Base-by-base conservation (phyloP, 495 filamentous ascomycete genomes). In the Talaromyces trachyspermus region DNA sequence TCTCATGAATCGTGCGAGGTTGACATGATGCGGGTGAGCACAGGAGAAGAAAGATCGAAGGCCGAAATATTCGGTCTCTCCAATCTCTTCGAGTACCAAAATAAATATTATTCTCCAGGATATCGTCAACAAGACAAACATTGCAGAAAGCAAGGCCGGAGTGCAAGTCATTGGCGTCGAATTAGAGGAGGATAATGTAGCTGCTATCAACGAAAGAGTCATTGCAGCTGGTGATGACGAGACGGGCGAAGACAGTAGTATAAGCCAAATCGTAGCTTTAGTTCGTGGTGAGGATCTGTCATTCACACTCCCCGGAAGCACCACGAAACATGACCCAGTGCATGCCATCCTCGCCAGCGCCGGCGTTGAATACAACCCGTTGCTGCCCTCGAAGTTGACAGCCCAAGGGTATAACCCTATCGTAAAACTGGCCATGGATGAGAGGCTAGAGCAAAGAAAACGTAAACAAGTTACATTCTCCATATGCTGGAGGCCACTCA, bases 121-220 rank as follows among this genome's bases (percentile, higher is more conserved):
- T 36, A 95, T 97, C 51, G 85, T 98, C 49, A 95, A 97, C 66
- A 95, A 95, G 60, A 97, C 92, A 42, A 97, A 98, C 60, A 79
- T 98, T 35, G 92, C 92, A 4, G 92, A 98, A 68, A 87, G 85
- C 40, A 85, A 82, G 54, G 88, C 84, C 2, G 94, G 89, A 1
- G 86, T 98, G 8, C 74, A 80, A 24, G 80, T 96, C 36, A 71
- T 82, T 43, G 86, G 84, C 23, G 65, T 95, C 29, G 80, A 95
- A 29, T 64, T 86, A n/a, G 69, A 79, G 18, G 71, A 76, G 18
- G 72, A 75, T n/a, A 71, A 77, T 14, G 67, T 66, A 4, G 65
- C 64, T 12, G 61, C 59, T 22, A 68, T 70, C 17, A 69, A 73
- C 26, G 36, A 29, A 12, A 26, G 15, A 15, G 25, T 24, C 11